Evolutionary conservation across 2,329 filamentous ascomycete species (phyloP), one percentile per base, ranked within the genome.

Genomic region (Botrytis sinoallii): DNA sequence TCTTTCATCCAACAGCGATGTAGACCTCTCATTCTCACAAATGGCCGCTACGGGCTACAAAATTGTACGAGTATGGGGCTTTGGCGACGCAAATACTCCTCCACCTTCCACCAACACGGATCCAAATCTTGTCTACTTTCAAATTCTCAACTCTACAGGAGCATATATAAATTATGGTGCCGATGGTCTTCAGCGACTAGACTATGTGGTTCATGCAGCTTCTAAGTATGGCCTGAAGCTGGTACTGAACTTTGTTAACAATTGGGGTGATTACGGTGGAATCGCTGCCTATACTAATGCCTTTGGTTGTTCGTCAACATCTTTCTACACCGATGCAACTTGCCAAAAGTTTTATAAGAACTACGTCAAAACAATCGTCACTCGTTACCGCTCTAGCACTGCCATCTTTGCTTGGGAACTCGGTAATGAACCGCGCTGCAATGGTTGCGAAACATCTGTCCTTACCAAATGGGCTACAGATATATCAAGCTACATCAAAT

Each of bases 331-430:
- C 32, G 86, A 87, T 77, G 77, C 83, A 0, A 81, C 82, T 0
- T 85, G 86, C 9, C 88, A 90, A 80, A 78, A 81, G 0, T 86
- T 88, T 69, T 92, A 92, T 80, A 80, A 81, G 76, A 84, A 83
- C 59, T 92, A 92, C 79, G 85, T 92, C 79, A 84, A 86, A 71
- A 83, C 84, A 0, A 85, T 92, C 10, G 86, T 92, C 3, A 86
- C 82, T 32, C 84, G 90, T 18, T 92, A 91, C 82, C 86, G 83
- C 64, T 83, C 85, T 75, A 90, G 88, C 0, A 82, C 87, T 0
- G 86, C 90, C 0, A 85, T 92, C 65, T 88, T 92, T 76, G 88
- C 89, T 0, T 92, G 90, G 90, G 90, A 92, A 78, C 83, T 92
- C 2, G 88, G 85, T 73, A 92, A 92, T 76, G 90, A 92, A 81